Evolutionary conservation across 352 stramenopile genomes (phyloP).

Genomic region (Phytophthora tubulina): DNA sequence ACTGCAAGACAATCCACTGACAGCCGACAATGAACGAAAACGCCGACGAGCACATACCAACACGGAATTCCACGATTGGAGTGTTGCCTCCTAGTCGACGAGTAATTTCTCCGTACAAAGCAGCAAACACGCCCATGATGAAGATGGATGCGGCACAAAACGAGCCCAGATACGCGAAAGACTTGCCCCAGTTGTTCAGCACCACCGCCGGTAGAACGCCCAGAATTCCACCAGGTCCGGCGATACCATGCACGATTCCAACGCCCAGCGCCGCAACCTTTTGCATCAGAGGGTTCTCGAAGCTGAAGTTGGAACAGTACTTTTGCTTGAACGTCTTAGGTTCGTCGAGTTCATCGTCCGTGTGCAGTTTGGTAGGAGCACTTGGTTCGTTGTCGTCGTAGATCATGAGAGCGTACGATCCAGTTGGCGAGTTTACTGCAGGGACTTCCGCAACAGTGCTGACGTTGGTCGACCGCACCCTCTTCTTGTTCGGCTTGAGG

Average conservation of each 20-base stretch:
- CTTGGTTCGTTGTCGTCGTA: slow-evolving; percentile 9
- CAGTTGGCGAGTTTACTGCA: neutral
- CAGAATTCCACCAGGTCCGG: slow-evolving; percentile 71
- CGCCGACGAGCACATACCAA: slow-evolving; percentile 57
- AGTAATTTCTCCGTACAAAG: slow-evolving; percentile 81
- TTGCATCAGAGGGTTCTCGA: slow-evolving; percentile 60
- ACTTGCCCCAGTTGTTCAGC: slow-evolving; percentile 44
- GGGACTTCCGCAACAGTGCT: neutral
- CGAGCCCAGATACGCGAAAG: slow-evolving; percentile 75
- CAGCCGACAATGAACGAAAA: slow-evolving; percentile 72
- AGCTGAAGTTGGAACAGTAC: slow-evolving; percentile 48
- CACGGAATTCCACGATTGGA: slow-evolving; percentile 45
- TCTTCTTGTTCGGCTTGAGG: slow-evolving; percentile 10
- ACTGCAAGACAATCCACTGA: slow-evolving; percentile 75
- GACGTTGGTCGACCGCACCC: neutral
- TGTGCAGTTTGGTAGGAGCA: neutral
- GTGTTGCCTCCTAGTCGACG: slow-evolving; percentile 41
- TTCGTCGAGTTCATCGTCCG: neutral
- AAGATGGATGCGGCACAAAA: slow-evolving; percentile 90
- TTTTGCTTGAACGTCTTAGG: slow-evolving; percentile 24
- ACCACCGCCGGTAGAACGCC: slow-evolving; percentile 79
- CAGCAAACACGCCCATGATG: slow-evolving; percentile 88
- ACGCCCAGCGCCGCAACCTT: slow-evolving; percentile 75
- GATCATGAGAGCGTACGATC: slow-evolving; percentile 20
- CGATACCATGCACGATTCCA: slow-evolving; percentile 88